Evolutionary conservation across 108 stramenopile species (phyloP).

Genomic region (Conticribra weissflogii): DNA sequence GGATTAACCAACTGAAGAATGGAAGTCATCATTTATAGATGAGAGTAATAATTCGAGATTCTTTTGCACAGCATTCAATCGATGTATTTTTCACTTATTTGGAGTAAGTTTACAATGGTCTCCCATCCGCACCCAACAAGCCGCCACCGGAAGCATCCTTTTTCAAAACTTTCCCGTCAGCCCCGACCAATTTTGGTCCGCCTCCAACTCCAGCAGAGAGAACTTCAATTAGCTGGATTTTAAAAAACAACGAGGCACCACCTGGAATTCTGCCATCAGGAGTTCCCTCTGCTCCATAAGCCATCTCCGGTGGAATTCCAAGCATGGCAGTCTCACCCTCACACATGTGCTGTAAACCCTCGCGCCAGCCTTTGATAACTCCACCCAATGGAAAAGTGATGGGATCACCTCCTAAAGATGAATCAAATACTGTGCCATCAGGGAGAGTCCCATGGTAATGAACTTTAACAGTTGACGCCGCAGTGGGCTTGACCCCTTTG

Average conservation of each 20-base stretch:
- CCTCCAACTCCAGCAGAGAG: constrained; percentile 77
- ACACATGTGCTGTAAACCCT: constrained; percentile 78
- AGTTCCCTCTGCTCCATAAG: constrained; percentile 77
- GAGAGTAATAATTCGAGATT: too few relatives aligned
- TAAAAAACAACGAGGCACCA: constrained; percentile 86
- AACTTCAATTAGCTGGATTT: constrained; percentile 83
- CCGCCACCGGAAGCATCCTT: constrained; percentile 41
- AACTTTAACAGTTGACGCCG: constrained; percentile 68
- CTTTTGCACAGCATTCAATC: too few relatives aligned
- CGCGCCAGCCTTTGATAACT: constrained; percentile 80
- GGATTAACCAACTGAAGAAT: too few relatives aligned
- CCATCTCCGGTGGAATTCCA: constrained; percentile 81
- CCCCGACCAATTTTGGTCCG: constrained; percentile 67
- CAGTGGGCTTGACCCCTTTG: constrained; percentile 66
- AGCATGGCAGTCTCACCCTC: constrained; percentile 89
- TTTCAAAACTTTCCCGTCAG: constrained; percentile 64
- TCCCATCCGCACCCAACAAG: constrained; percentile 73
- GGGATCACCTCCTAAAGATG: constrained; percentile 76
- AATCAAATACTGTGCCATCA: constrained; percentile 88
- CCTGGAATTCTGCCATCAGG: constrained; percentile 86
- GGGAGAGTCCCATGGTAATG: constrained; percentile 86
- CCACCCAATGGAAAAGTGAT: constrained; percentile 71
- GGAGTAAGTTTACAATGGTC: constrained; percentile 63
- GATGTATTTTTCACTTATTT: too few relatives aligned
- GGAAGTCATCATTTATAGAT: too few relatives aligned